Conservation (phyloP, 2,329 filamentous ascomycete species). For the Colletotrichum eremochloae region DNA sequence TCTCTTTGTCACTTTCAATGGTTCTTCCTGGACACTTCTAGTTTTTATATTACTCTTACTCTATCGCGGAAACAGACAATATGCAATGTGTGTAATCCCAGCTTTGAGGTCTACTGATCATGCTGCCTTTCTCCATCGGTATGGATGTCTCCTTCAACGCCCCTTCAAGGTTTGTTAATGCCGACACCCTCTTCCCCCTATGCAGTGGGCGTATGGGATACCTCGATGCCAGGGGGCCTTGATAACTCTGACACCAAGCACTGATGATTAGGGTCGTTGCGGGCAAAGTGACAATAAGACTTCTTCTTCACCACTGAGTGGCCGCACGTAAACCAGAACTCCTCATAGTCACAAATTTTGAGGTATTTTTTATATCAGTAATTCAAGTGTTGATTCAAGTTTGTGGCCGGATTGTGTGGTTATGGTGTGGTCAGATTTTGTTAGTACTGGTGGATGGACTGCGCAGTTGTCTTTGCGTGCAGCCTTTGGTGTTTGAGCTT, state of each 20-base stretch:
- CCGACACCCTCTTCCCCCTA: constrained; percentile 20
- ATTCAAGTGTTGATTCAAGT: neutral
- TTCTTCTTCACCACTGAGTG: constrained; percentile 72
- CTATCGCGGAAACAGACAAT: no score
- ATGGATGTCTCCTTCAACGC: neutral
- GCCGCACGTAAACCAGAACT: constrained; percentile 75
- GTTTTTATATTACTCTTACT: neutral
- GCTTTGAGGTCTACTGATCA: neutral
- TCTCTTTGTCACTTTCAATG: neutral
- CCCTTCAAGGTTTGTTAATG: neutral
- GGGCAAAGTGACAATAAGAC: constrained; percentile 80
- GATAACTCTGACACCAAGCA: constrained; percentile 76
- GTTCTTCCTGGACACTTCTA: neutral
- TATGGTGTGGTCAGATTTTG: neutral
- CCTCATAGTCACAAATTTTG: constrained; percentile 79
- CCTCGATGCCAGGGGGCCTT: constrained; percentile 70
- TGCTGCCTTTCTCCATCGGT: neutral
- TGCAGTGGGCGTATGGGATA: constrained; percentile 65
- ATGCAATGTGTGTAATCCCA: no score
- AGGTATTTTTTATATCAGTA: neutral
- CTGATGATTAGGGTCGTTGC: constrained; percentile 77
- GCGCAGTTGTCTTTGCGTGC: neutral
- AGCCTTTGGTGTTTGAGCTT: neutral
- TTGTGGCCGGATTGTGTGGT: no score
- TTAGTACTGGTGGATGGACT: neutral